Conservation (phyloP, 2,329 filamentous ascomycete species). For the Ceratocystis cacaofunesta region DNA sequence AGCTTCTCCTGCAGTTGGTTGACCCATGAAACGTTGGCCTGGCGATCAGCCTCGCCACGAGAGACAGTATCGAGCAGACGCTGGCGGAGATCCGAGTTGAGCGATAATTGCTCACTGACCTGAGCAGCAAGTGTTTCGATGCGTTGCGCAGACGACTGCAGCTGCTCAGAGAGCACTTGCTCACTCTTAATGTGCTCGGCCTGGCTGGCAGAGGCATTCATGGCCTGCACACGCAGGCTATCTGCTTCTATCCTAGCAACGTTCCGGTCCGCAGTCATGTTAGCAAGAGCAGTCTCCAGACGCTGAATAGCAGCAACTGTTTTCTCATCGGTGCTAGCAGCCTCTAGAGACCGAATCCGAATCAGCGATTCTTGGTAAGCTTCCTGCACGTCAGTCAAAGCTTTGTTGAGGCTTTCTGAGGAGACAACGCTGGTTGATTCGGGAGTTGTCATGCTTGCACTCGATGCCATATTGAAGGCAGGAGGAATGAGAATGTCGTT, state of each 20-base stretch:
- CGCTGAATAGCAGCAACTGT: constrained; percentile 48
- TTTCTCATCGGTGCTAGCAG: constrained; percentile 39
- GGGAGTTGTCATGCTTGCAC: constrained; percentile 11
- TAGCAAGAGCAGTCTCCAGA: constrained; percentile 52
- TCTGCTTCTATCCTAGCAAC: constrained; percentile 51
- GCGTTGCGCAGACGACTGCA: constrained; percentile 57
- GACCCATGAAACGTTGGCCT: constrained; percentile 65
- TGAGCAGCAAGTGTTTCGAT: constrained; percentile 68
- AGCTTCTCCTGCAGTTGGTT: constrained; percentile 69
- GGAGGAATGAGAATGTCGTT: constrained; percentile 66
- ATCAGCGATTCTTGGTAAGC: constrained; percentile 52
- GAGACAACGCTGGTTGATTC: constrained; percentile 32
- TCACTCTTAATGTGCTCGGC: constrained; percentile 43
- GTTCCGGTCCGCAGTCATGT: constrained; percentile 57
- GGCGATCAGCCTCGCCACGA: constrained; percentile 73
- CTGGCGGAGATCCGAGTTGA: constrained; percentile 58
- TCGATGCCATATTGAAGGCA: constrained; percentile 34
- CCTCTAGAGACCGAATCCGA: constrained; percentile 50
- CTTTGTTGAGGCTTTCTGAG: constrained; percentile 56
- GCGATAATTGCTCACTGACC: constrained; percentile 65
- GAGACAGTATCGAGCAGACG: constrained; percentile 67
- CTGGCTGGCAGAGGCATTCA: constrained; percentile 41
- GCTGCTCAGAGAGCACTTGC: constrained; percentile 49
- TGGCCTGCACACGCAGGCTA: constrained; percentile 46
- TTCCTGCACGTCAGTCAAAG: constrained; percentile 62